These are phyloP conservation scores for Suhomyces yuchorum DNA, from an alignment of 1,139 yeast genomes.

Conservation along the genomic window DNA sequence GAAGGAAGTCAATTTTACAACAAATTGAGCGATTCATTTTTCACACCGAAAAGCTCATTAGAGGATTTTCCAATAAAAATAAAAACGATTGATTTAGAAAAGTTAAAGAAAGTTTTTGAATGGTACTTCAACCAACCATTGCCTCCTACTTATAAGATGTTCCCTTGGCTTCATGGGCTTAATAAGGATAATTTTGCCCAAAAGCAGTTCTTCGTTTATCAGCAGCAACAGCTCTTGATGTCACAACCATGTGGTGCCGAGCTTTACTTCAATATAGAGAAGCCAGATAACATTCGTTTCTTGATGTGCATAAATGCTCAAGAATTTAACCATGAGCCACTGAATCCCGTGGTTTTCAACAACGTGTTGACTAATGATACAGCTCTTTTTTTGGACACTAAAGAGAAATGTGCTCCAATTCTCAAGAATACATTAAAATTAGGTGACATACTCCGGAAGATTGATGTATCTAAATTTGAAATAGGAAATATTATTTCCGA, in stretches of 20 bases:
- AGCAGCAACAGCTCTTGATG: conserved; percentile 23
- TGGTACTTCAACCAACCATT: conserved; percentile 55
- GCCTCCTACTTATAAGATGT: conserved; percentile 69
- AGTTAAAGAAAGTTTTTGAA: conserved; percentile 38
- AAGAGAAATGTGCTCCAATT: conserved; percentile 16
- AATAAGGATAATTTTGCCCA: conserved; percentile 56
- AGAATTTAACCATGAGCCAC: conserved; percentile 18
- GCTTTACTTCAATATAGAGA: conserved; percentile 13
- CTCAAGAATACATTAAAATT: conserved; percentile 66
- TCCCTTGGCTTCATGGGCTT: conserved; percentile 91
- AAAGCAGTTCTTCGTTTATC: conserved; percentile 40
- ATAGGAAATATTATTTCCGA: conserved; percentile 27
- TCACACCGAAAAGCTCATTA: background rate
- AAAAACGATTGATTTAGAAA: conserved; percentile 28
- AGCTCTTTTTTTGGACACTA: conserved; percentile 7
- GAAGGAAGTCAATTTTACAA: conserved; percentile 25
- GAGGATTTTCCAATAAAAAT: conserved; percentile 16
- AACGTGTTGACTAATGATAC: conserved; percentile 1
- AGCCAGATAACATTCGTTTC: conserved; percentile 35
- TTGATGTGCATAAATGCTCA: conserved; percentile 55
- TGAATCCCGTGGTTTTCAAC: conserved; percentile 10
- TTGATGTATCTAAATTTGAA: conserved; percentile 42
- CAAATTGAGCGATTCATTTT: conserved; percentile 6
- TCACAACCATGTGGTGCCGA: conserved; percentile 6
- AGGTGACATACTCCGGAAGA: conserved; percentile 57